These are phyloP conservation scores for Clathrospora elynae DNA, from an alignment of 2,329 filamentous ascomycete species.

Conservation along the genomic window DNA sequence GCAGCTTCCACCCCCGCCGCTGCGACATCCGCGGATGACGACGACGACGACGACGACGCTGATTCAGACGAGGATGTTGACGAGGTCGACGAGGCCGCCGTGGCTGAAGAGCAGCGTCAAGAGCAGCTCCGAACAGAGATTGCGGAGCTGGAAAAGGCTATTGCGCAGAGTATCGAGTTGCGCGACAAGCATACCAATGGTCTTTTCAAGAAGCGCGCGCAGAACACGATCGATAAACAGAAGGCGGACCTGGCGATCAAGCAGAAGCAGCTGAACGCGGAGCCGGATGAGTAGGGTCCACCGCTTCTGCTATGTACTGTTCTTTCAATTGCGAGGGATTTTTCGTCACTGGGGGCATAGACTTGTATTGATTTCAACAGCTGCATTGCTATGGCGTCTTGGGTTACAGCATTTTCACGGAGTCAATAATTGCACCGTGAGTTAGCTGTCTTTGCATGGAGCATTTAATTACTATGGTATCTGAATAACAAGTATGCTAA, in stretches of 20 bases:
- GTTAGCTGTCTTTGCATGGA: background rate
- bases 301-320: too few relatives aligned
- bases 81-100: conserved; percentile 55
- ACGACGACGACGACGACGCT: conserved; percentile 53
- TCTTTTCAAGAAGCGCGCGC: conserved; percentile 57
- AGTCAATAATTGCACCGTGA: background rate
- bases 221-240: conserved; percentile 56
- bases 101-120: conserved; percentile 52
- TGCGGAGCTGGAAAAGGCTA: conserved; percentile 58
- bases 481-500: too few relatives aligned
- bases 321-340: too few relatives aligned
- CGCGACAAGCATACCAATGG: conserved; percentile 54
- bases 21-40: conserved; percentile 48
- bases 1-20: conserved; percentile 40
- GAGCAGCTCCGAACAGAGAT: conserved; percentile 60
- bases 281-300: conserved; percentile 24
- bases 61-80: conserved; percentile 53
- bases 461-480: conserved; percentile 1
- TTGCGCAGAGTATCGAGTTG: conserved; percentile 51
- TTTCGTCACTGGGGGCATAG: background rate
- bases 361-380: background rate
- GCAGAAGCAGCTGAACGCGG: conserved; percentile 54
- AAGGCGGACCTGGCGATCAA: conserved; percentile 57
- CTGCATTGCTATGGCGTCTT: conserved; percentile 8
- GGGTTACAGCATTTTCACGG: conserved; percentile 10